These are phyloP conservation scores for Sarocladium kiliense DNA, from an alignment of 2,329 filamentous ascomycete genomes.

Conservation along the genomic window DNA sequence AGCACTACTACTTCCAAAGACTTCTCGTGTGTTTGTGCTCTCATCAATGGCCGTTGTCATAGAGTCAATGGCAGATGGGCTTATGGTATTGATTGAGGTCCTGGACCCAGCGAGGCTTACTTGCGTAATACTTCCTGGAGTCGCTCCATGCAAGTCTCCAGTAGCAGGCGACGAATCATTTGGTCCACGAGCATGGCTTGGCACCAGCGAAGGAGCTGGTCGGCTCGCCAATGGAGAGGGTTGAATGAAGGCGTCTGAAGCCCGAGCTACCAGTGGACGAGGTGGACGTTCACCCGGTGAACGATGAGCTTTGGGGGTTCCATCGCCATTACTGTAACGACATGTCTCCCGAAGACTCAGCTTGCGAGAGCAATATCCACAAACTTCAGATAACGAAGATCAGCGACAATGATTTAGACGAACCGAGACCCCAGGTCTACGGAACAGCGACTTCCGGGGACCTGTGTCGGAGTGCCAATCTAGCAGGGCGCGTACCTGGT, in stretches of 20 bases:
- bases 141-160: neutral
- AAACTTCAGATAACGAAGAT: too few species aligned
- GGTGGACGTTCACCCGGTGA: neutral
- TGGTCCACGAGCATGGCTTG: neutral
- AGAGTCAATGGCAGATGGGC: slow-evolving; percentile 33
- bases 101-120: neutral
- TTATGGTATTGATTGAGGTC: slow-evolving; percentile 9
- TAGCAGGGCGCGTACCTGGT: slow-evolving; percentile 27
- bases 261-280: neutral
- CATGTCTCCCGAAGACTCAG: slow-evolving; percentile 22
- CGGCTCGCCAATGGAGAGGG: neutral
- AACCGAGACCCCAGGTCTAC: too few species aligned
- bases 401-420: too few species aligned
- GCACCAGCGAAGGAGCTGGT: neutral
- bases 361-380: slow-evolving; percentile 25
- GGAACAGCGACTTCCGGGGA: too few species aligned
- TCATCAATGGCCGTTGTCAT: slow-evolving; percentile 41
- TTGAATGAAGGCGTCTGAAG: neutral
- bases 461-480: too few species aligned
- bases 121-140: neutral
- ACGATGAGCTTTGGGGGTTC: neutral
- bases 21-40: slow-evolving; percentile 32
- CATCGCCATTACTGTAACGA: slow-evolving; percentile 18
- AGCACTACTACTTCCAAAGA: slow-evolving; percentile 41
- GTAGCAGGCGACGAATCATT: neutral